These are phyloP conservation scores for Candida orba DNA, from an alignment of 805 yeast species.

Conservation along the genomic window DNA sequence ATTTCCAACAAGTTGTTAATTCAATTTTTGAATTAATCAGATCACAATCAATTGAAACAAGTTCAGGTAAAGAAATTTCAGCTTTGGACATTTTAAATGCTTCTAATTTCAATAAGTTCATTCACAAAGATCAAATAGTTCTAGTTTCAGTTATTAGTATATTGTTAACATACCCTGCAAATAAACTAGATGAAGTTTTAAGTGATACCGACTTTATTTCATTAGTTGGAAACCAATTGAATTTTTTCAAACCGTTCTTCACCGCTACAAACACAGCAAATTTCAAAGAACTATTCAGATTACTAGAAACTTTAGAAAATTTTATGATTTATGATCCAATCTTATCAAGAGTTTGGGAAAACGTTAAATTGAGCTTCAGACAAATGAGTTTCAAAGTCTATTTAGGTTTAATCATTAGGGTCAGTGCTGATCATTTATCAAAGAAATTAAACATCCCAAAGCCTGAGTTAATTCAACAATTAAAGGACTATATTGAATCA, in stretches of 20 bases:
- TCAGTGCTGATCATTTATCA: slow-evolving; percentile 14
- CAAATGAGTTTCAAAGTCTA: slow-evolving; percentile 26
- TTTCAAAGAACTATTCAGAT: slow-evolving; percentile 17
- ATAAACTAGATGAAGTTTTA: slow-evolving; percentile 12
- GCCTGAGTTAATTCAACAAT: slow-evolving; percentile 11
- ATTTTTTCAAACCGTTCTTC: slow-evolving; percentile 18
- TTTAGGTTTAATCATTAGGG: slow-evolving; percentile 24
- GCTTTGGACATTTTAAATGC: slow-evolving; percentile 15
- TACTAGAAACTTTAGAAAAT: slow-evolving; percentile 13
- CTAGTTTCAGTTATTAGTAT: slow-evolving; percentile 16
- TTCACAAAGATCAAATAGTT: slow-evolving; percentile 18
- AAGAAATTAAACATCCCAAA: slow-evolving; percentile 12
- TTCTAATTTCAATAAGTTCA: slow-evolving; percentile 15
- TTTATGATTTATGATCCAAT: slow-evolving; percentile 14
- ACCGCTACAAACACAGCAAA: slow-evolving; percentile 21
- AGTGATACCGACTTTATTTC: slow-evolving; percentile 13
- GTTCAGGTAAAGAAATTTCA: slow-evolving; percentile 11
- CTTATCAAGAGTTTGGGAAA: slow-evolving; percentile 18
- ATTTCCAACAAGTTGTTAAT: slow-evolving; percentile 15
- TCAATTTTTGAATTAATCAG: slow-evolving; percentile 10
- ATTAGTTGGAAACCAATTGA: slow-evolving; percentile 18
- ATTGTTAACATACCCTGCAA: slow-evolving; percentile 12
- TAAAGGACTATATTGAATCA: slow-evolving; percentile 12
- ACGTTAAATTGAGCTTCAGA: slow-evolving; percentile 22
- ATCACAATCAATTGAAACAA: slow-evolving; percentile 14